A percentile compares a stretch with the other conserved stretches of the same genome.
phyloP scores from a whole-genome alignment of 805 yeast genomes.

The Yamadazyma kitorensis region DNA sequence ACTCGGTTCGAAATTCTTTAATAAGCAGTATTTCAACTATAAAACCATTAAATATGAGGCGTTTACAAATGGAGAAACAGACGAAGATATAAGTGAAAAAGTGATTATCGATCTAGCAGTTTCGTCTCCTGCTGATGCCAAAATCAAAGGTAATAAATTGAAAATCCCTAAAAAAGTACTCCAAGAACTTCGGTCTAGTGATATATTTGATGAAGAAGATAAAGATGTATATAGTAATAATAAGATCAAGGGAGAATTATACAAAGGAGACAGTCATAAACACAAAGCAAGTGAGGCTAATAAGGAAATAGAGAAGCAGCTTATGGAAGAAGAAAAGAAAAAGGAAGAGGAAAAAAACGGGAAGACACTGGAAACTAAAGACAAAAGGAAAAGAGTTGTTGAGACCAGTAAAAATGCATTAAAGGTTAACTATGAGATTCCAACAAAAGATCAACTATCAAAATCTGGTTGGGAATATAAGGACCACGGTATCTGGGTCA shows the following conservation, averaged over 20 bases:
- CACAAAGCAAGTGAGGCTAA: slow-evolving; percentile 14
- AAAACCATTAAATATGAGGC: slow-evolving; percentile 23
- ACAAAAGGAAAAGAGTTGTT: slow-evolving; percentile 7
- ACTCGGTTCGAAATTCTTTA: slow-evolving; percentile 43
- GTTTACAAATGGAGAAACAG: slow-evolving; percentile 12
- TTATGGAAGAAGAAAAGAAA: slow-evolving; percentile 4
- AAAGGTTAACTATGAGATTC: slow-evolving; percentile 19
- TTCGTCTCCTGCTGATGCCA: slow-evolving; percentile 30
- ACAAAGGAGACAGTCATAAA: slow-evolving; percentile 11
- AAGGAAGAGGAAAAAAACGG: neutral
- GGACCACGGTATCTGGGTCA: slow-evolving; percentile 58
- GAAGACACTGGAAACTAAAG: slow-evolving; percentile 1
- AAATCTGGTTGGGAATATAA: slow-evolving; percentile 46
- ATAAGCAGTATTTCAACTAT: slow-evolving; percentile 37
- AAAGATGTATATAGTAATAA: slow-evolving; percentile 12
- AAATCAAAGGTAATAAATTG: slow-evolving; percentile 35
- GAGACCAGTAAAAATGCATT: slow-evolving; percentile 8
- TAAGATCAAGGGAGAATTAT: slow-evolving; percentile 12
- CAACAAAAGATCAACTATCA: slow-evolving; percentile 33
- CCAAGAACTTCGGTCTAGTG: slow-evolving; percentile 24
- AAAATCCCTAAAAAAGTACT: slow-evolving; percentile 28
- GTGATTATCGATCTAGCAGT: slow-evolving; percentile 43
- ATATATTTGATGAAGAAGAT: slow-evolving; percentile 27
- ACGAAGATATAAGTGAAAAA: slow-evolving; percentile 13
- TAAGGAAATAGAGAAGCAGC: slow-evolving; percentile 6